These are phyloP conservation scores for Corynespora cassiicola DNA, from an alignment of 2,329 filamentous ascomycete species.

Conservation along the genomic window DNA sequence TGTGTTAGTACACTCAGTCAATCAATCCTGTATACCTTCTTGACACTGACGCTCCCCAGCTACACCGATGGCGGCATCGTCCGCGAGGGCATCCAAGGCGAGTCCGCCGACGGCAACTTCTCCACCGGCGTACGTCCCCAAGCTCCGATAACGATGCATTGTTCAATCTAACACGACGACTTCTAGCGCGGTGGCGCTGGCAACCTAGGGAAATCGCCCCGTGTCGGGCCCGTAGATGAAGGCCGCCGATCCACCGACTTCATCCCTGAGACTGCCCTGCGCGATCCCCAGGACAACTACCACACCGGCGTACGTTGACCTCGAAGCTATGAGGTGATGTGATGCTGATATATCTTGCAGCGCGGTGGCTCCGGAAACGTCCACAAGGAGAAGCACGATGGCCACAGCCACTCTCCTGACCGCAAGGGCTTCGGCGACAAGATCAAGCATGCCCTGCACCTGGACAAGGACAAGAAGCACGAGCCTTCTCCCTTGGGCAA, in stretches of 20 bases:
- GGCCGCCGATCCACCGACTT: constrained; percentile 46
- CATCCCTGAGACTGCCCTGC: constrained; percentile 52
- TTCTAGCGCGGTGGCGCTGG: constrained; percentile 48
- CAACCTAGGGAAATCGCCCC: constrained; percentile 49
- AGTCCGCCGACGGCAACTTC: constrained; percentile 46
- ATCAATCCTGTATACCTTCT: constrained; percentile 11
- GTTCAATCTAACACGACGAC: constrained; percentile 3
- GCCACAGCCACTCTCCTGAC: constrained; percentile 48
- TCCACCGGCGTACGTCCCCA: constrained; percentile 40
- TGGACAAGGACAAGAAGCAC: constrained; percentile 44
- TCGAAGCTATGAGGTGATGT: not conserved
- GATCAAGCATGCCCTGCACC: constrained; percentile 49
- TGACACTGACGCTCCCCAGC: constrained; percentile 10
- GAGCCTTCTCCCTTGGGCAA: constrained; percentile 35
- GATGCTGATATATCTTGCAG: constrained; percentile 26
- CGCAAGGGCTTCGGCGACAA: constrained; percentile 50
- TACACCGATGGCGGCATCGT: constrained; percentile 55
- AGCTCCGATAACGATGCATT: constrained; percentile 1
- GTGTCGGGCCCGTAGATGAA: constrained; percentile 29
- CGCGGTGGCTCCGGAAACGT: constrained; percentile 56
- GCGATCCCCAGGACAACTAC: constrained; percentile 50
- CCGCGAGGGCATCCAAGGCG: constrained; percentile 52
- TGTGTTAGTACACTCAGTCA: constrained; percentile 46
- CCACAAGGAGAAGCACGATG: constrained; percentile 55
- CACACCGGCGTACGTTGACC: constrained; percentile 52